A percentile compares a stretch with the other conserved stretches of the same genome.
These are phyloP conservation scores for Calonectria crousiana DNA, from an alignment of 2,329 filamentous ascomycete species.

Conservation along the genomic window DNA sequence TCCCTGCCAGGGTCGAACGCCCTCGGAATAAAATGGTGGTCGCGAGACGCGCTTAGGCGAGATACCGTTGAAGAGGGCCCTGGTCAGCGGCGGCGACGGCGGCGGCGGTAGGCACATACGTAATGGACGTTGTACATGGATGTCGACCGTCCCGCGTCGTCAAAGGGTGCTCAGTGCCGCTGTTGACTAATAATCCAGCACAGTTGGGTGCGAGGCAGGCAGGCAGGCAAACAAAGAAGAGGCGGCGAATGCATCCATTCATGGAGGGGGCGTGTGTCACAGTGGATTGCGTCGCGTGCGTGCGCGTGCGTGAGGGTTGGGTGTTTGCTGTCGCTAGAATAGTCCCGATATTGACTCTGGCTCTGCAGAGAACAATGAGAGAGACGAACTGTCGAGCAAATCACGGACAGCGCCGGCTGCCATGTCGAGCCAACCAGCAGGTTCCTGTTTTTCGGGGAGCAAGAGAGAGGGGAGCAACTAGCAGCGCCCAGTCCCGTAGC, in stretches of 20 bases:
- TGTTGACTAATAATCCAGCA: neutral
- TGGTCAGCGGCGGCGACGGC: neutral
- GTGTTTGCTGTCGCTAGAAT: neutral
- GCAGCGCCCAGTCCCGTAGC: neutral
- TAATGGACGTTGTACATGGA: slow-evolving; percentile 3
- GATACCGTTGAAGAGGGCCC: neutral
- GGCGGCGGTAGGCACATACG: neutral
- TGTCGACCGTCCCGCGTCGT: neutral
- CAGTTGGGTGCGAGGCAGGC: neutral
- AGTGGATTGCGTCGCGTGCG: neutral
- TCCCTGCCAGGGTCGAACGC: slow-evolving; percentile 18
- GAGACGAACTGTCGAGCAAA: neutral
- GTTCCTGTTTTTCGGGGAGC: slow-evolving; percentile 12
- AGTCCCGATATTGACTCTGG: slow-evolving; percentile 6
- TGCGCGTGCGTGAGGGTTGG: neutral
- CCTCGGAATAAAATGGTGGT: slow-evolving; percentile 12
- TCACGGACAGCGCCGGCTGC: neutral
- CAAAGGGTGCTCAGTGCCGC: neutral
- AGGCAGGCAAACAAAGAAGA: neutral
- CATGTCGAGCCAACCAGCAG: slow-evolving; percentile 4
- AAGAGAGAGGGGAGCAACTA: neutral
- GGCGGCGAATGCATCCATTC: neutral
- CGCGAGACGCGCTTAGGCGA: slow-evolving; percentile 26
- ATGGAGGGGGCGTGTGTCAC: neutral
- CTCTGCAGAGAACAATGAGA: slow-evolving; percentile 1